These are phyloP conservation scores for Lichtheimia hyalospora DNA, from an alignment of 371 early-diverging fungal species.

Conservation along the genomic window DNA sequence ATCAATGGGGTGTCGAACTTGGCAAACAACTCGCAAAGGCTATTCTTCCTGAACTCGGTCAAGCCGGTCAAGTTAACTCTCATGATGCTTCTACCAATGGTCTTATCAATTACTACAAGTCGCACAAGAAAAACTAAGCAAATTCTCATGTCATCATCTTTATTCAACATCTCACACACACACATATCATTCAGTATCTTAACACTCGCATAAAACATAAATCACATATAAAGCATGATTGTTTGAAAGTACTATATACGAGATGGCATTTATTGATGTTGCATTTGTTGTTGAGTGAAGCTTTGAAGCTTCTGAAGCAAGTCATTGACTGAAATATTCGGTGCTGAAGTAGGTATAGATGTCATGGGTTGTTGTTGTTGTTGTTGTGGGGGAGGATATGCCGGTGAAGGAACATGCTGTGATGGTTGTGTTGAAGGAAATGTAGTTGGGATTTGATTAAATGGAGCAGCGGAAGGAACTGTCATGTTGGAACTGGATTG, in stretches of 20 bases:
- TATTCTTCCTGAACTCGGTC: conserved; percentile 84
- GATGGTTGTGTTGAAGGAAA: too few species aligned
- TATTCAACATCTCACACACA: background rate
- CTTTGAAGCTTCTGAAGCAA: conserved; percentile 10
- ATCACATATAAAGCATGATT: too few species aligned
- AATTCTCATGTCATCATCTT: background rate
- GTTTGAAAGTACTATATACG: too few species aligned
- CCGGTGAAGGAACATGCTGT: background rate
- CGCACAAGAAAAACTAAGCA: conserved; percentile 47
- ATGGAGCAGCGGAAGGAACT: too few species aligned
- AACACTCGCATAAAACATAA: too few species aligned
- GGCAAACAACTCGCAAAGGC: conserved; percentile 99
- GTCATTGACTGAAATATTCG: background rate
- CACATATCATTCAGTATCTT: background rate
- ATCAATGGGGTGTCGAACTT: conserved; percentile 99
- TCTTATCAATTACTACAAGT: conserved; percentile 87
- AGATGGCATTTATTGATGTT: too few species aligned
- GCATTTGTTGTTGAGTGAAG: background rate
- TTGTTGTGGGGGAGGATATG: conserved; percentile 4
- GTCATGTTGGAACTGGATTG: too few species aligned
- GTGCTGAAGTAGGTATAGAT: background rate
- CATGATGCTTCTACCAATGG: conserved; percentile 95
- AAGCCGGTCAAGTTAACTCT: conserved; percentile 52
- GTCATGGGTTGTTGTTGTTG: conserved; percentile 3
- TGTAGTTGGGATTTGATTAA: too few species aligned